Evolutionary conservation across 1,139 yeast species (phyloP), one percentile per base, ranked within the genome.

Genomic region (Hanseniaspora uvarum): DNA sequence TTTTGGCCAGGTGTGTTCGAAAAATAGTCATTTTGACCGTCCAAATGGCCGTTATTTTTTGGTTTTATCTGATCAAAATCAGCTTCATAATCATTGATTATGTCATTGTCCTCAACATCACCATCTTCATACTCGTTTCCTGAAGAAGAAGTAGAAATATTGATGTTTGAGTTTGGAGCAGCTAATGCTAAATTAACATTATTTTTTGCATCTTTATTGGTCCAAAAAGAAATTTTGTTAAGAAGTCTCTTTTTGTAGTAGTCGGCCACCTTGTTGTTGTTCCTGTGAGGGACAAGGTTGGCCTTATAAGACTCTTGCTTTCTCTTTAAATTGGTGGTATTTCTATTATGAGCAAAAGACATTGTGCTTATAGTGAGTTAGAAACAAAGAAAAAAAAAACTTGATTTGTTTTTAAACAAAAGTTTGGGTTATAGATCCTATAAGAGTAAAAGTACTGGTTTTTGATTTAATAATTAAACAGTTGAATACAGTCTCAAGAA

Each of bases 51-150:
- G 2, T 19, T 30, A 10, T n/a, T 37, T 7, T 46, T 24, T 18
- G 28, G 3, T 8, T 46, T 31, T 2, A 24, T 23, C 10, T 38
- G 38, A 39, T 47, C 45, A 18, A 37, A 40, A 12, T 48, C 52
- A 18, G 24, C 52, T 24, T 39, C 52, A 21, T 18, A 23, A 16
- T 48, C 52, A 34, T 48, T 48, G 26, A 39, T 43, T 14, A 33
- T 33, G 31, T 48, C 52, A 18, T 48, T 48, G 16, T 48, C 52
- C 19, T 48, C 52, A 40, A 48, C 46, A 48, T 48, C 52, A 8
- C 46, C 52, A 26, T 40, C 46, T 12, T 31, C 52, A 40, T 16
- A 40, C 4, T 48, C 46, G 31, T 43, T 23, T 12, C 26, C 19
- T 30, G 52, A 11, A 3, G 45, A 41, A 4, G 26, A 8, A 18